Evolutionary conservation across 768 basidiomycete genomes (phyloP), one percentile per base, ranked within the genome.

Genomic region (Filobasidium wieringae): DNA sequence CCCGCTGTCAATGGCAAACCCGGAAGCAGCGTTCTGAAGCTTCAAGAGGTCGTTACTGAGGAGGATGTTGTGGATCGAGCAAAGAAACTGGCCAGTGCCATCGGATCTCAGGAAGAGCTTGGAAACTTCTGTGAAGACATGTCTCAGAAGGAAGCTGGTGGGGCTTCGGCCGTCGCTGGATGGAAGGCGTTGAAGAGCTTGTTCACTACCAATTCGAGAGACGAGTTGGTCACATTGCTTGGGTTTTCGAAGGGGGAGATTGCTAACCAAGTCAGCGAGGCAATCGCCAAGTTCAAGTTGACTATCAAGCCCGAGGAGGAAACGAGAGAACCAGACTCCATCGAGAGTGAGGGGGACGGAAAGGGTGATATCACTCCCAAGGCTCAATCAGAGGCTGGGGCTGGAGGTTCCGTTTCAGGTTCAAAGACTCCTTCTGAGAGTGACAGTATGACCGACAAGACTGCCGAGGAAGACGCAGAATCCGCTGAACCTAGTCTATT

Each of bases 201-300:
- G 26, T 96, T 95, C 81, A 82, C 82, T 63, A 84, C 89, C 0
- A 81, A 92, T 70, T 90, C 89, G 8, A 78, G 89, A 54, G 87
- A 92, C 27, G 90, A 96, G 73, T 78, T 97, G 5, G 84, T 97
- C 50, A 85, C 84, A 1, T 75, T 96, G 1, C 79, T 99, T 14
- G 93, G 92, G 0, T 96, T 92, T 73, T 92, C 89, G 2, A 92
- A 93, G 73, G 81, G 80, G 9, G 88, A 92, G 62, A 81, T 95
- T 17, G 82, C 82, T 1, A 75, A 78, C 4, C 84, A 84, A 61
- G 87, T 96, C 17, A 82, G 82, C 9, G 84, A 87, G 62, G 89
- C 90, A 11, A 81, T 92, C 43, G 81, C 85, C 45, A 85, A 81
- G 52, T 76, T 90, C 63, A 68, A 47, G 62, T 59, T 55, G 9